These are phyloP conservation scores for Amoeboaphelidium protococcarum DNA, from an alignment of 371 early-diverging fungal genomes.

Conservation along the genomic window DNA sequence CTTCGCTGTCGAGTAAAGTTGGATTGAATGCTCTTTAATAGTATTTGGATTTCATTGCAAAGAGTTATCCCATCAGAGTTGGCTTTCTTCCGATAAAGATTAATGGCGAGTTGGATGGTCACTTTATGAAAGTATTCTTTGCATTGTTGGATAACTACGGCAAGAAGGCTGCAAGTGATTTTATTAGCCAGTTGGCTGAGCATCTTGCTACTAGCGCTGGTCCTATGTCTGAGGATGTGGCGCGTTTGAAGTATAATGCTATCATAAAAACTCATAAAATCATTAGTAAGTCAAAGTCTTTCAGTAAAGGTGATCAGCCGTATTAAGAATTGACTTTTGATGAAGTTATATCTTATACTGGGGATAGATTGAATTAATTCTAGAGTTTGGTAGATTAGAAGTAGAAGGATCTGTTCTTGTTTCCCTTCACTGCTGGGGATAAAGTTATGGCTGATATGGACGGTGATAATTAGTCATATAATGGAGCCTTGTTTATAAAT, in stretches of 20 bases:
- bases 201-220: not conserved
- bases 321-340: conserved; percentile 12
- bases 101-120: conserved; percentile 2
- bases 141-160: not conserved
- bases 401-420: conserved; percentile 1
- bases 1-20: conserved; percentile 20
- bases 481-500: conserved; percentile 38
- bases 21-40: conserved; percentile 12
- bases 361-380: conserved; percentile 6
- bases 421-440: no score
- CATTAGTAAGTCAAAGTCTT: conserved; percentile 14
- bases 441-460: no score
- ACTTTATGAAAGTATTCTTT: not conserved
- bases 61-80: conserved; percentile 46
- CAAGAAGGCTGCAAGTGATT: conserved; percentile 1
- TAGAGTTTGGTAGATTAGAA: conserved; percentile 10
- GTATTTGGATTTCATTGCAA: conserved; percentile 24
- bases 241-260: conserved; percentile 3
- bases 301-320: conserved; percentile 10
- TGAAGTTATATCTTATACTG: conserved; percentile 7
- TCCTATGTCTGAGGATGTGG: not conserved
- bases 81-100: conserved; percentile 33
- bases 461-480: conserved; percentile 3
- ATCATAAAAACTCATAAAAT: conserved; percentile 14
- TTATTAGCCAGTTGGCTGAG: not conserved